Conservation (phyloP, 2,329 filamentous ascomycete genomes). For the Ciborinia camelliae region DNA sequence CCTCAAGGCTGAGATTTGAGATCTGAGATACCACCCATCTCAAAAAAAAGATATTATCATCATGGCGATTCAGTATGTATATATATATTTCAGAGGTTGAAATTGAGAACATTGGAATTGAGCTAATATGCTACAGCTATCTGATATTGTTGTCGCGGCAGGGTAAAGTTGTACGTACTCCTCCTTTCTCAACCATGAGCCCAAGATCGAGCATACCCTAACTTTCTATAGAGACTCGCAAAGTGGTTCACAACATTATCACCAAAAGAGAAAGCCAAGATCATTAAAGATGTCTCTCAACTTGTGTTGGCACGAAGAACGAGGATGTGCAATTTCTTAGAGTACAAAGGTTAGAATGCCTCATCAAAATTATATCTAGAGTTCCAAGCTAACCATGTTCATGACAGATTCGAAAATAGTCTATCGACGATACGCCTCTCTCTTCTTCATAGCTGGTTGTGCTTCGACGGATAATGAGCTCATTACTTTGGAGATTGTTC, state of each 20-base stretch:
- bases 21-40: background rate
- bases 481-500: slow-evolving; percentile 96
- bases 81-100: background rate
- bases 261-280: slow-evolving; percentile 98
- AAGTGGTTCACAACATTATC: slow-evolving; percentile 99
- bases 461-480: slow-evolving; percentile 97
- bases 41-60: slow-evolving; percentile 14
- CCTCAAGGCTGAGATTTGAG: slow-evolving; percentile 18
- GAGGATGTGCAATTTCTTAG: slow-evolving; percentile 99
- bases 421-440: slow-evolving; percentile 95
- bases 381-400: slow-evolving; percentile 25
- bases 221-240: slow-evolving; percentile 72
- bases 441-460: slow-evolving; percentile 98
- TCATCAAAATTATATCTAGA: background rate
- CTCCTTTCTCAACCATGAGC: slow-evolving; percentile 24
- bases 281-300: slow-evolving; percentile 99
- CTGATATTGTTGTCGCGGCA: slow-evolving; percentile 95
- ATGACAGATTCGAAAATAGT: slow-evolving; percentile 90
- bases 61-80: slow-evolving; percentile 52
- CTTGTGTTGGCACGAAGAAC: slow-evolving; percentile 92
- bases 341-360: slow-evolving; percentile 79
- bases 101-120: background rate
- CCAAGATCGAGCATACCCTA: slow-evolving; percentile 24
- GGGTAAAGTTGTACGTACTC: slow-evolving; percentile 88
- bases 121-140: slow-evolving; percentile 60